phyloP scores from a whole-genome alignment of 192 early-diverging fungal genomes.

The Coemansia sp. region DNA sequence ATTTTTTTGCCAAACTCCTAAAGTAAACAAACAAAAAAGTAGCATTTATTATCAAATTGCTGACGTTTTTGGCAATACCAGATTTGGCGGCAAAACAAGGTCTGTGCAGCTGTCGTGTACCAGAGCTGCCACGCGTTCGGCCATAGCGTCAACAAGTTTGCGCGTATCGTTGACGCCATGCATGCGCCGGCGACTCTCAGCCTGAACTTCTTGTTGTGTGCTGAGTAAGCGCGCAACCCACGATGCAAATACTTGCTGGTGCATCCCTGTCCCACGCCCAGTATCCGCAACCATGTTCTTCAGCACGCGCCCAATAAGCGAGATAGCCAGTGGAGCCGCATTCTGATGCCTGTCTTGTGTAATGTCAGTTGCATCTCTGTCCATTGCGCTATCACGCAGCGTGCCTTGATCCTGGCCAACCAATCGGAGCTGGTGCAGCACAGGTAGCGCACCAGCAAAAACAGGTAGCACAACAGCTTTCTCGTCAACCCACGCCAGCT shows the following conservation, averaged over 20 bases:
- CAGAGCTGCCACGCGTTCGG: conserved; percentile 31
- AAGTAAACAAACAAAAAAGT: not conserved
- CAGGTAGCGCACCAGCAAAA: conserved; percentile 24
- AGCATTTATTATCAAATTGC: not conserved
- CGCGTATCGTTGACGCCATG: conserved; percentile 21
- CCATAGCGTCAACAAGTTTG: conserved; percentile 29
- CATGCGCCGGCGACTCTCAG: not conserved
- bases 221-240: conserved; percentile 33
- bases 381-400: conserved; percentile 3
- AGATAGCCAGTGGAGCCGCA: conserved; percentile 19
- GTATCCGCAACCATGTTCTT: conserved; percentile 5
- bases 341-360: not conserved
- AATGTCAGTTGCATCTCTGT: not conserved
- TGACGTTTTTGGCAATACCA: not conserved
- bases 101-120: conserved; percentile 30
- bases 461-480: conserved; percentile 7
- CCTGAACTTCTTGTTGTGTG: conserved; percentile 20
- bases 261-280: not conserved
- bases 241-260: conserved; percentile 19
- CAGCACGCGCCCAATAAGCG: conserved; percentile 30
- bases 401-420: conserved; percentile 8
- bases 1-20: not conserved
- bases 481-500: conserved; percentile 35
- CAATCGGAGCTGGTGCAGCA: conserved; percentile 9
- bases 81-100: conserved; percentile 19